phyloP scores from a whole-genome alignment of 768 basidiomycete species.

The Gyrodon lividus region DNA sequence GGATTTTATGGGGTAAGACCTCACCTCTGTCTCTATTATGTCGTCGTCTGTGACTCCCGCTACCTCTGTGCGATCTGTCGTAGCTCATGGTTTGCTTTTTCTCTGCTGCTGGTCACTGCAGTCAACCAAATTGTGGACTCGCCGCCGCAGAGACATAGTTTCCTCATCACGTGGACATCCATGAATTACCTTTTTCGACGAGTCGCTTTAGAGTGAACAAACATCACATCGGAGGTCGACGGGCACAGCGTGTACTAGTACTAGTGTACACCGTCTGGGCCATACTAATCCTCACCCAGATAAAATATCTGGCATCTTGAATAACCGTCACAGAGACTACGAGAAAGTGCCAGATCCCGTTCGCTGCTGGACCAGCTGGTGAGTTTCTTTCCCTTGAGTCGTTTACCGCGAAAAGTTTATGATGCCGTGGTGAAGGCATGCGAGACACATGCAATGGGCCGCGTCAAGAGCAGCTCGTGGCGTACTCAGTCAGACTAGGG shows the following conservation, averaged over 20 bases:
- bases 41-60: constrained; percentile 48
- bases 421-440: constrained; percentile 43
- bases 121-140: background rate
- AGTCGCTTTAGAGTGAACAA: background rate
- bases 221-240: no score
- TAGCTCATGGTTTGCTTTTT: constrained; percentile 47
- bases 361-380: constrained; percentile 24
- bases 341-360: background rate
- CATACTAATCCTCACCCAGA: no score
- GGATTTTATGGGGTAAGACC: constrained; percentile 13
- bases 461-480: constrained; percentile 53
- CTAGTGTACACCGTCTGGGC: background rate
- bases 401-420: background rate
- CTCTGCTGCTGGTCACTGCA: constrained; percentile 4
- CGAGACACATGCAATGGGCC: constrained; percentile 71
- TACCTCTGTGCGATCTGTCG: constrained; percentile 49
- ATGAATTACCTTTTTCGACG: background rate
- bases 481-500: constrained; percentile 24
- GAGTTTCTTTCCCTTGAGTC: background rate
- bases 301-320: background rate
- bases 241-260: no score
- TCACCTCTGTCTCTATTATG: constrained; percentile 51
- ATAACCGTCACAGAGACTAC: background rate
- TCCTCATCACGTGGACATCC: constrained; percentile 22
- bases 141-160: background rate